Conservation (phyloP, 1,139 yeast species). For the Debaryomyces udenii region DNA sequence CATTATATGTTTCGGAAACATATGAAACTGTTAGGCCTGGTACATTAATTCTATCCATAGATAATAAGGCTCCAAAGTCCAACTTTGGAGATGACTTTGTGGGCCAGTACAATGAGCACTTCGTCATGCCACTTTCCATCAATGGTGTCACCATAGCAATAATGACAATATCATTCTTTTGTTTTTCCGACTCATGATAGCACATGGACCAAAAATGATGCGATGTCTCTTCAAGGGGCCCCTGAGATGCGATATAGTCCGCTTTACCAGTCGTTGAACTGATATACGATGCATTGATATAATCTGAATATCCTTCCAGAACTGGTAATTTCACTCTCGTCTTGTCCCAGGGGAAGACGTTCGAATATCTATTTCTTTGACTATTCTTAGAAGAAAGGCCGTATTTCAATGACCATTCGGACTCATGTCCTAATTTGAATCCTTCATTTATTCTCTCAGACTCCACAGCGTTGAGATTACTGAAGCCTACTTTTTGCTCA, state of each 20-base stretch:
- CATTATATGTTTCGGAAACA: constrained; percentile 20
- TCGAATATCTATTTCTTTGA: constrained; percentile 42
- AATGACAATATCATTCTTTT: constrained; percentile 47
- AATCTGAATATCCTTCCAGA: constrained; percentile 26
- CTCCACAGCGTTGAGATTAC: constrained; percentile 20
- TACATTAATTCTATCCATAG: constrained; percentile 29
- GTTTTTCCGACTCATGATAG: constrained; percentile 44
- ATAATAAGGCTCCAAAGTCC: constrained; percentile 23
- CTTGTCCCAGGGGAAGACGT: constrained; percentile 48
- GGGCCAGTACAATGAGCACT: constrained; percentile 84
- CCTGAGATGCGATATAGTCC: constrained; percentile 47
- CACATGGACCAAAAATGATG: constrained; percentile 90
- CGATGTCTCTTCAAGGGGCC: constrained; percentile 67
- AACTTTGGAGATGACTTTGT: constrained; percentile 19
- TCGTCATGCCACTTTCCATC: constrained; percentile 57
- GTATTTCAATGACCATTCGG: constrained; percentile 27
- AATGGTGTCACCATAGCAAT: constrained; percentile 90
- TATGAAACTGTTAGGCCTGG: constrained; percentile 25
- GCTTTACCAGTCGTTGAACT: constrained; percentile 17
- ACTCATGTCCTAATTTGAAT: constrained; percentile 16
- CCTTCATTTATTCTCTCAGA: constrained; percentile 22
- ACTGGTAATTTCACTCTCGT: constrained; percentile 38
- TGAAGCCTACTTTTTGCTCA: constrained; percentile 18
- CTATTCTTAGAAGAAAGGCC: constrained; percentile 23
- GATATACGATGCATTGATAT: constrained; percentile 48